These are phyloP conservation scores for Fonsecaea pedrosoi DNA, from an alignment of 2,329 filamentous ascomycete species.

Conservation along the genomic window DNA sequence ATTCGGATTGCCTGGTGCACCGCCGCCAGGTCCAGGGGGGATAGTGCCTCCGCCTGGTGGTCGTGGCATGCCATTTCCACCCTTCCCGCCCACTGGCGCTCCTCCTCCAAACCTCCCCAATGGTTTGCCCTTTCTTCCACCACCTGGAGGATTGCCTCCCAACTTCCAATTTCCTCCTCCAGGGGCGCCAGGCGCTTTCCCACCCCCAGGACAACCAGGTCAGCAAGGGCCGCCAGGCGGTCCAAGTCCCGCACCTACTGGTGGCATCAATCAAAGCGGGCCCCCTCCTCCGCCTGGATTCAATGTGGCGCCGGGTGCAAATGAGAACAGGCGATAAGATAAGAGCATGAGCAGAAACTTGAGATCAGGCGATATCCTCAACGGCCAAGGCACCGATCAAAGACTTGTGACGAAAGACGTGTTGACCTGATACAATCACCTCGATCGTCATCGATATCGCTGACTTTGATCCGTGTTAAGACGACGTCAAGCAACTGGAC, in stretches of 20 bases:
- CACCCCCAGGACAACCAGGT: conserved; percentile 42
- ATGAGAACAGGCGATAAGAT: conserved; percentile 36
- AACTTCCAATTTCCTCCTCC: conserved; percentile 58
- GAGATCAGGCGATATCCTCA: background rate
- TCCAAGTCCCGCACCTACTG: conserved; percentile 41
- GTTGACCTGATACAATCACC: background rate
- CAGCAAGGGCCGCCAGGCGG: conserved; percentile 40
- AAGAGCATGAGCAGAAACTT: background rate
- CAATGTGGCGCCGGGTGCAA: conserved; percentile 33
- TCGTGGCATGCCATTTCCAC: conserved; percentile 57
- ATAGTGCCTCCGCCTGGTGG: conserved; percentile 62
- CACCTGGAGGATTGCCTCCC: conserved; percentile 56
- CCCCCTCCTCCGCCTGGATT: conserved; percentile 41
- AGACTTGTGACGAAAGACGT: background rate
- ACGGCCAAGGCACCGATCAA: background rate
- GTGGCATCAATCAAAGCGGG: conserved; percentile 31
- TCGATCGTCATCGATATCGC: background rate
- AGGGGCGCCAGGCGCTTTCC: conserved; percentile 45
- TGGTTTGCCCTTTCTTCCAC: conserved; percentile 54
- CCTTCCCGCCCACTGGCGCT: conserved; percentile 58
- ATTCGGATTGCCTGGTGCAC: conserved; percentile 59
- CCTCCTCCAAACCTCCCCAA: conserved; percentile 50
- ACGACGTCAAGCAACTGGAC: background rate
- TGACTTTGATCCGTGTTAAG: background rate
- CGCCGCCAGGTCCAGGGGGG: conserved; percentile 45